phyloP scores from a whole-genome alignment of 2,329 filamentous ascomycete species.

The Talaromyces sp. region DNA sequence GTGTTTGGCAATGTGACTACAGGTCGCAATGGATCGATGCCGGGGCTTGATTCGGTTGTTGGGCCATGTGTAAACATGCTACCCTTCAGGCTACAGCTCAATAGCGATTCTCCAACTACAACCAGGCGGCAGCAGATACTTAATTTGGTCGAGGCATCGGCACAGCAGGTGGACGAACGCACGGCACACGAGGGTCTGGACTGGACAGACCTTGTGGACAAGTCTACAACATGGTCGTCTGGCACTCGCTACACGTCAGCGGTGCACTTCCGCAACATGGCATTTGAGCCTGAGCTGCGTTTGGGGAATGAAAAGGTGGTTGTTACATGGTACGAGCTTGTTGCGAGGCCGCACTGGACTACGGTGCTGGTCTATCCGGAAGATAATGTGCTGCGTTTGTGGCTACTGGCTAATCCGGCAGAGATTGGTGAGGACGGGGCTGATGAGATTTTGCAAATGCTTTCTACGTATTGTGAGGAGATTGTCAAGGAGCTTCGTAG shows the following conservation, averaged over 20 bases:
- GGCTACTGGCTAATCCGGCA: neutral
- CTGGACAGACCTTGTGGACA: neutral
- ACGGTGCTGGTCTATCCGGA: neutral
- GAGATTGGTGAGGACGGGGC: neutral
- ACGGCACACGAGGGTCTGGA: neutral
- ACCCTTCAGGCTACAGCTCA: neutral
- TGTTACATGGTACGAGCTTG: neutral
- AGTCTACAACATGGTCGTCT: neutral
- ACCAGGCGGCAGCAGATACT: neutral
- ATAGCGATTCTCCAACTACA: neutral
- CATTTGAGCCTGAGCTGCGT: neutral
- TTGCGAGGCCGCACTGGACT: neutral
- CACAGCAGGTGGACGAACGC: slow-evolving; percentile 2
- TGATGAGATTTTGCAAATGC: neutral
- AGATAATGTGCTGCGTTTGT: neutral
- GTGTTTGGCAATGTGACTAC: slow-evolving; percentile 61
- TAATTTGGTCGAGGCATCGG: neutral
- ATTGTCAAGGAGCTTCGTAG: neutral
- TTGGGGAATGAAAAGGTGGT: neutral
- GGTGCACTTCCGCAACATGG: slow-evolving; percentile 5
- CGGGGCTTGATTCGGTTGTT: slow-evolving; percentile 50
- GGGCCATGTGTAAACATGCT: slow-evolving; percentile 43
- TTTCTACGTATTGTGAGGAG: neutral
- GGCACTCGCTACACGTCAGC: neutral
- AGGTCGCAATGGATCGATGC: slow-evolving; percentile 55